Base-by-base conservation (phyloP, 352 stramenopile species). In the Phytophthora pistaciae region DNA sequence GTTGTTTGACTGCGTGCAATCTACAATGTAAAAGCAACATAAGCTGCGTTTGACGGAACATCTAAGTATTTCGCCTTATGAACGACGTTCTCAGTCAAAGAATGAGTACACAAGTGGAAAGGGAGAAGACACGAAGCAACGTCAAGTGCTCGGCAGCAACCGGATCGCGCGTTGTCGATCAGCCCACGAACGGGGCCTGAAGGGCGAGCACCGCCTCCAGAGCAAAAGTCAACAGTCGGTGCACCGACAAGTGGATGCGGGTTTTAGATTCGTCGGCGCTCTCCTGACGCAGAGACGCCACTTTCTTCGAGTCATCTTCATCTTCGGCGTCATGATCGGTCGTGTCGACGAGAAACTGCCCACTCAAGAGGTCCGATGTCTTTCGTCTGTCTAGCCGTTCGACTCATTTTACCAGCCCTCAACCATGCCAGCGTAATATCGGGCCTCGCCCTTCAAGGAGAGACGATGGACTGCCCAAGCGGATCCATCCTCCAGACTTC, bases 141-240 rank as follows among this genome's bases (percentile, higher is more conserved):
- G 18, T 55, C 49, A 55, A n/a, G 21, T 33, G 29, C 29, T 33
- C 25, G 5, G 25, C 25, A 29, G 25, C 25, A 29, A 29, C 25
- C 10, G 9, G 36, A 42, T 18, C 36, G 36, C 36, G 5, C 36
- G 14, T 14, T 42, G 9, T 14, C 36, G 20, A 56, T 54, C 42
- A 23, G 18, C 16, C 42, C 18, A 23, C 42, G n/a, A 23, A 57
- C 16, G 64, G 46, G n/a, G 38, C 36, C 25, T 72, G 66, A 20
- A 72, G 59, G 23, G 66, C 66, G 23, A 72, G 27, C 18, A 68
- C 11, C 13, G 58, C 52, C 59, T 60, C 66, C 23, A 60, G 20
- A 8, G 20, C 42, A 2, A 68, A 44, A 11, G 59, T 61, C 23
- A 72, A 25, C 29, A 68, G 18, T 3, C 66, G 52, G 29, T 72